Base-by-base conservation (phyloP, 768 basidiomycete genomes). In the Agaricus bisporus region DNA sequence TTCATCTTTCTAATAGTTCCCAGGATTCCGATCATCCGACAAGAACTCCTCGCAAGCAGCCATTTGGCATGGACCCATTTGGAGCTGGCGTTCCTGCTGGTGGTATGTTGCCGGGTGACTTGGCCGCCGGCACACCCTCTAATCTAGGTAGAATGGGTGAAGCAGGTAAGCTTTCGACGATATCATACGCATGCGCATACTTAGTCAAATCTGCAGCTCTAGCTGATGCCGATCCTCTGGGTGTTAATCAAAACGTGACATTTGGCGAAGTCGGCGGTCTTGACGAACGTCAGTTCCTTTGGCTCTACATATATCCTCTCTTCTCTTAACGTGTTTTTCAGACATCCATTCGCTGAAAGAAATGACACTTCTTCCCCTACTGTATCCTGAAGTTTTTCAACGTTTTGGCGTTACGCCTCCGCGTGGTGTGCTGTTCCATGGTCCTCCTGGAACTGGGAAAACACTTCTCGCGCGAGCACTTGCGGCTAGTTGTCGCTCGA, bases 401-500 rank as follows among this genome's bases (percentile, higher is more conserved):
- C 83, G 85, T 45, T 95, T 98, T 68, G 85, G 83, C 48, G 83
- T 99, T 37, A 98, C 93, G 0, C 97, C 97, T 39, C 97, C 97
- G 2, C 80, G 97, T 29, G 97, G 97, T 47, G 97, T 99, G 0
- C 73, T 99, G 18, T 97, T 99, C 70, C 95, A 98, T 64, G 97
- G 97, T 14, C 97, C 97, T 9, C 97, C 97, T 0, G 97, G 97
- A n/a, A 99, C 97, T 0, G 97, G 97, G 43, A 95, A 95, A 70
- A 99, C 97, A 0, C 76, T 99, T 0, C 72, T 99, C 14, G 97
- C 97, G 0, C 77, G 97, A 55, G 97, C 97, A 3, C 75, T 99
- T 5, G 95, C 97, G 1, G 91, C 95, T 0, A 95, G 89, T 57
- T 94, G 91, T 66, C 82, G 89, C 29, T 84, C 86, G 0, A 84